phyloP scores from a whole-genome alignment of 2,329 filamentous ascomycete genomes.

The Cladophialophora exuberans region DNA sequence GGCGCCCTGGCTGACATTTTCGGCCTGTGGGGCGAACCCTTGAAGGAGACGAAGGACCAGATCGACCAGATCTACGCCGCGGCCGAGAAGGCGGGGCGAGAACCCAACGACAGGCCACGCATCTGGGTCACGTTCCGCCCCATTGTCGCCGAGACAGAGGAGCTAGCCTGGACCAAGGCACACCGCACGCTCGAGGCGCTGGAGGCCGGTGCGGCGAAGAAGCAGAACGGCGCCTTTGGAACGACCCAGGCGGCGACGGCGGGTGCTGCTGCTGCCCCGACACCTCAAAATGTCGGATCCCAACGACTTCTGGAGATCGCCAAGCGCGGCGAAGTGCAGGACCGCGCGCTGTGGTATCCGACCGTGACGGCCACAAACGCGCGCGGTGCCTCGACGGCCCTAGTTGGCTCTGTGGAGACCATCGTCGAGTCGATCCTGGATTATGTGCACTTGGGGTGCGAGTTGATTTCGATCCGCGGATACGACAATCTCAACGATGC shows the following conservation, averaged over 20 bases:
- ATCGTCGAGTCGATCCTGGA: slow-evolving; percentile 59
- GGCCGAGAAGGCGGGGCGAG: slow-evolving; percentile 60
- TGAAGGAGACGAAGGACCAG: slow-evolving; percentile 66
- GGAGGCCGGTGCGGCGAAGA: slow-evolving; percentile 44
- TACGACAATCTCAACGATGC: slow-evolving; percentile 65
- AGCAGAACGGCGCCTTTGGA: slow-evolving; percentile 24
- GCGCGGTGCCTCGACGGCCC: slow-evolving; percentile 61
- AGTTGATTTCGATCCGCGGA: slow-evolving; percentile 63
- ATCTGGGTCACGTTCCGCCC: slow-evolving; percentile 69
- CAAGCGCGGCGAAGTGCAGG: slow-evolving; percentile 56
- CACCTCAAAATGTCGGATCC: slow-evolving; percentile 63
- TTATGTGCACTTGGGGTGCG: slow-evolving; percentile 60
- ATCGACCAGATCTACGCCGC: slow-evolving; percentile 64
- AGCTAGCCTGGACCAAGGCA: slow-evolving; percentile 65
- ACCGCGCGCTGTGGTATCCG: slow-evolving; percentile 66
- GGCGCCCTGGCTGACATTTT: slow-evolving; percentile 65
- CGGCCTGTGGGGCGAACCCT: slow-evolving; percentile 65
- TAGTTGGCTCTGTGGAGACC: slow-evolving; percentile 60
- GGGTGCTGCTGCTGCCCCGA: slow-evolving; percentile 38
- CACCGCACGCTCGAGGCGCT: slow-evolving; percentile 59
- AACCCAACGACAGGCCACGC: slow-evolving; percentile 53
- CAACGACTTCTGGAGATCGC: slow-evolving; percentile 64
- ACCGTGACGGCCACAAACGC: slow-evolving; percentile 65
- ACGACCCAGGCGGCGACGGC: slow-evolving; percentile 29
- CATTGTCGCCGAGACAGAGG: slow-evolving; percentile 64